Conservation (phyloP, 805 yeast species). For the Komagataella pseudopastoris region DNA sequence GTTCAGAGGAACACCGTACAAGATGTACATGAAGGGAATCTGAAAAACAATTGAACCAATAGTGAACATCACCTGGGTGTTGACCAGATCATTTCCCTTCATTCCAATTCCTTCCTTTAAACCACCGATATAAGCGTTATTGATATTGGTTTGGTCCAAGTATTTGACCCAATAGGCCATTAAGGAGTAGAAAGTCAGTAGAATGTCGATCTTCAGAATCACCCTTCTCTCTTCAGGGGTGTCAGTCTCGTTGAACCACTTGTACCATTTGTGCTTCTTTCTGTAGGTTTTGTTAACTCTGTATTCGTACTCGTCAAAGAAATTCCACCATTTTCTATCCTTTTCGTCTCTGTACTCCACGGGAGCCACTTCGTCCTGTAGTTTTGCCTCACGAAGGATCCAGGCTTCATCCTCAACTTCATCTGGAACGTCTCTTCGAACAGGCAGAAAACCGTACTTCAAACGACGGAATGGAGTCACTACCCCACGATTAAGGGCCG, state of each 20-base stretch:
- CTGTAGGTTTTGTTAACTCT: conserved; percentile 19
- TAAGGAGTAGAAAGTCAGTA: conserved; percentile 15
- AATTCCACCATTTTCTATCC: conserved; percentile 33
- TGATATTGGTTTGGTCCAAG: conserved; percentile 41
- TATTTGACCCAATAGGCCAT: conserved; percentile 24
- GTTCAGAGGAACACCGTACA: conserved; percentile 43
- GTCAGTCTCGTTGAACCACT: conserved; percentile 16
- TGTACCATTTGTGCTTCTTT: conserved; percentile 16
- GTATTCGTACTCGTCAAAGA: conserved; percentile 47
- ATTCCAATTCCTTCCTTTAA: conserved; percentile 37
- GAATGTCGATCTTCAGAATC: conserved; percentile 17
- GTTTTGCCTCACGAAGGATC: background rate
- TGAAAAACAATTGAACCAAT: conserved; percentile 50
- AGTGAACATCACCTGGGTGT: conserved; percentile 43
- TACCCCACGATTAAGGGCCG: background rate
- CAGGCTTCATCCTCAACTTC: background rate
- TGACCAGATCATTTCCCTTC: conserved; percentile 47
- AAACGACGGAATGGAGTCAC: background rate
- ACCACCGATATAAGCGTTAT: conserved; percentile 50
- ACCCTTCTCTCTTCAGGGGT: conserved; percentile 18
- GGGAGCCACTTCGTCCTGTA: background rate
- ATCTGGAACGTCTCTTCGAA: background rate
- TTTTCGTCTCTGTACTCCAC: conserved; percentile 36
- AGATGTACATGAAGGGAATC: conserved; percentile 44
- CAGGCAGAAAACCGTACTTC: background rate